A percentile compares a stretch with the other conserved stretches of the same genome.
These are phyloP conservation scores for Pyrenula massariospora DNA, from an alignment of 495 filamentous ascomycete species.

Conservation along the genomic window DNA sequence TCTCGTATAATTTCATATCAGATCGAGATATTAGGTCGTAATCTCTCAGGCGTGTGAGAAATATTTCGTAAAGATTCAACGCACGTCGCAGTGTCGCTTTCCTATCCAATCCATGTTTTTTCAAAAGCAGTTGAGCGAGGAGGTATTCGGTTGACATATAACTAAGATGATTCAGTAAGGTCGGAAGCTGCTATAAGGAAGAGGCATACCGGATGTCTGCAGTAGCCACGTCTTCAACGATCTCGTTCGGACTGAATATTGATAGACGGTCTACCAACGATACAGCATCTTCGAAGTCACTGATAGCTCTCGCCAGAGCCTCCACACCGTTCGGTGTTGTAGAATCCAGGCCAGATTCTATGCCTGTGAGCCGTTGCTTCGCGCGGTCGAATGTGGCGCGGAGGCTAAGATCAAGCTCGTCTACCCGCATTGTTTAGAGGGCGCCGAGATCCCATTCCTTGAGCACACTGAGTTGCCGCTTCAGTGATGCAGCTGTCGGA, in stretches of 20 bases:
- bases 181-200: slow-evolving; percentile 19
- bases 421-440: slow-evolving; percentile 26
- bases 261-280: slow-evolving; percentile 55
- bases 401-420: slow-evolving; percentile 44
- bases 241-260: slow-evolving; percentile 84
- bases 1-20: slow-evolving; percentile 61
- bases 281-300: slow-evolving; percentile 61
- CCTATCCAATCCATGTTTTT: slow-evolving; percentile 44
- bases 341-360: slow-evolving; percentile 40
- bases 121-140: slow-evolving; percentile 54
- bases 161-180: slow-evolving; percentile 25
- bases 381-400: slow-evolving; percentile 44
- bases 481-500: too few species aligned
- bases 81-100: slow-evolving; percentile 50
- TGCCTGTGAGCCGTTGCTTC: slow-evolving; percentile 35
- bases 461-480: too few species aligned
- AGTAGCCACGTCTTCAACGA: slow-evolving; percentile 76
- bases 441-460: too few species aligned
- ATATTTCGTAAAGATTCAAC: slow-evolving; percentile 60
- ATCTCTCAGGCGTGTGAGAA: slow-evolving; percentile 59
- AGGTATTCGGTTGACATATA: slow-evolving; percentile 59
- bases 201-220: slow-evolving; percentile 60
- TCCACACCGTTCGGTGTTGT: slow-evolving; percentile 50
- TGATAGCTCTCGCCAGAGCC: slow-evolving; percentile 52
- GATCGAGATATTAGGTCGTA: slow-evolving; percentile 59